phyloP scores from a whole-genome alignment of 768 basidiomycete species.

The Mycena albidolilacea region DNA sequence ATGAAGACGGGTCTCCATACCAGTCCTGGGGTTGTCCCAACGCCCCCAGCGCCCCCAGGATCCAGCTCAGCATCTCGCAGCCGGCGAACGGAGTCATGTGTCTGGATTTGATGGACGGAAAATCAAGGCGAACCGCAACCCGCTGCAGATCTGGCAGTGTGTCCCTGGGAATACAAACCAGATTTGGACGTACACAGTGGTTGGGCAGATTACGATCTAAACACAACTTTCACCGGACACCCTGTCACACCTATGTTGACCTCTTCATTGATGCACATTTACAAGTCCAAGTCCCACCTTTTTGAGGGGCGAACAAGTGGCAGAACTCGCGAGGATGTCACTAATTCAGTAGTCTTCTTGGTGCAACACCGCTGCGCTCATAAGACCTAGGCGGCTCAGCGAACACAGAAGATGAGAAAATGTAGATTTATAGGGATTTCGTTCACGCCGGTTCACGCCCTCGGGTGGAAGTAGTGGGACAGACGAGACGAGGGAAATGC shows the following conservation, averaged over 20 bases:
- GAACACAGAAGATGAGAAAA: too few relatives aligned
- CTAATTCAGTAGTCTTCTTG: not conserved
- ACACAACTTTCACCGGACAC: conserved; percentile 7
- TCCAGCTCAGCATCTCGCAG: conserved; percentile 17
- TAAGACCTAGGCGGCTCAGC: not conserved
- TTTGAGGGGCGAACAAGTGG: not conserved
- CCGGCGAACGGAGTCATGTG: conserved; percentile 16
- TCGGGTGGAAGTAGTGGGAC: not conserved
- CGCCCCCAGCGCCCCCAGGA: conserved; percentile 4
- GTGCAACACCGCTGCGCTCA: not conserved
- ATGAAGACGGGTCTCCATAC: conserved; percentile 23
- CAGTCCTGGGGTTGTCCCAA: conserved; percentile 19
- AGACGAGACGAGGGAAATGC: not conserved
- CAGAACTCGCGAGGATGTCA: not conserved
- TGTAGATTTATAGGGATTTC: too few relatives aligned
- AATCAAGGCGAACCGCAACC: conserved; percentile 16
- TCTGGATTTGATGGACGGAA: conserved; percentile 25
- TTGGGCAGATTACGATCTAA: conserved; percentile 24
- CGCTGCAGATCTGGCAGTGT: conserved; percentile 30
- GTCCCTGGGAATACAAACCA: conserved; percentile 27
- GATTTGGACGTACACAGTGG: conserved; percentile 27
- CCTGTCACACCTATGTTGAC: not conserved
- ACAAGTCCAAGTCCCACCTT: not conserved
- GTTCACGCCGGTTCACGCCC: conserved; percentile 1
- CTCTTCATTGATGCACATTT: not conserved